phyloP scores from a whole-genome alignment of 805 yeast genomes.

The Danielia oregonensis region DNA sequence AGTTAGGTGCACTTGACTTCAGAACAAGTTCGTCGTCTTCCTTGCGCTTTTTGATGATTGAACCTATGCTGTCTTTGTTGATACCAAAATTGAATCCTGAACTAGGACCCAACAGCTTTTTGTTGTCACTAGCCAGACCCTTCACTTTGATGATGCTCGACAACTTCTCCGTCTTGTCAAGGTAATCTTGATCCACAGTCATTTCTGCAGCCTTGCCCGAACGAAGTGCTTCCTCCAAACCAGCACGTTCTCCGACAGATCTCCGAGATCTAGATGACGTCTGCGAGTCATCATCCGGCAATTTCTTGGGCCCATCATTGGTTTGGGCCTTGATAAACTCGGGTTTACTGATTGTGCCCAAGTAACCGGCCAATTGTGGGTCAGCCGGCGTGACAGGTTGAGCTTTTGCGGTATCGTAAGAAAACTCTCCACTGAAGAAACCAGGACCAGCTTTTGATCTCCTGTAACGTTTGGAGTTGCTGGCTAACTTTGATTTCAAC shows the following conservation, averaged over 20 bases:
- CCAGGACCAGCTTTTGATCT: constrained; percentile 21
- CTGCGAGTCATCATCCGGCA: constrained; percentile 8
- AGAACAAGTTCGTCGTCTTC: constrained; percentile 3
- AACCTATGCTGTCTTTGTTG: constrained; percentile 24
- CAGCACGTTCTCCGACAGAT: constrained; percentile 7
- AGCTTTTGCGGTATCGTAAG: constrained; percentile 26
- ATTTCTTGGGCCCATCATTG: background rate
- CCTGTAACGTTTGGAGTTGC: constrained; percentile 4
- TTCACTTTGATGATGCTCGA: constrained; percentile 31
- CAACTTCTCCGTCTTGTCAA: constrained; percentile 21
- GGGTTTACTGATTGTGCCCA: constrained; percentile 33
- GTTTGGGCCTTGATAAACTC: constrained; percentile 16
- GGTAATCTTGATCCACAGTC: constrained; percentile 25
- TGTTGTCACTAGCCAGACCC: constrained; percentile 10
- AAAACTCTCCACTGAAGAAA: constrained; percentile 33
- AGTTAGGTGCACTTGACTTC: background rate
- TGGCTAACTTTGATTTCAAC: constrained; percentile 13
- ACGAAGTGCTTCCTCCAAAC: constrained; percentile 11
- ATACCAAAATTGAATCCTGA: constrained; percentile 36
- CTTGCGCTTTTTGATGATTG: constrained; percentile 19
- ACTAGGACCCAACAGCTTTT: constrained; percentile 24
- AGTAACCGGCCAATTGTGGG: constrained; percentile 27
- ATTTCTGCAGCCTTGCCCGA: constrained; percentile 11
- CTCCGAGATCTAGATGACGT: background rate
- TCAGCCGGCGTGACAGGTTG: constrained; percentile 7